Evolutionary conservation across 345 rosid species (phyloP).

Genomic region (Abelmoschus esculentus): DNA sequence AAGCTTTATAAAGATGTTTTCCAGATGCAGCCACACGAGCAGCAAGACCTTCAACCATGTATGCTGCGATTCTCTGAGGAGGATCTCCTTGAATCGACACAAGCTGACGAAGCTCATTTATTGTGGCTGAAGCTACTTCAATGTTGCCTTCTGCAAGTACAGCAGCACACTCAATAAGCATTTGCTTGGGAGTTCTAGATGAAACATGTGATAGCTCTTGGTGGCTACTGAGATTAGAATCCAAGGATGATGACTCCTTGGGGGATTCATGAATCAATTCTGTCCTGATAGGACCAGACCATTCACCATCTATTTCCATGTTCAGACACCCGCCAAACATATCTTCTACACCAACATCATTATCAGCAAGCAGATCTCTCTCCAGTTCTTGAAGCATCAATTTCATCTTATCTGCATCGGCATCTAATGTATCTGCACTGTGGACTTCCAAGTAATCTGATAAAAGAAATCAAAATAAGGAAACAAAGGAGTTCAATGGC

Average conservation of each 20-base stretch:
- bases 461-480: conserved; percentile 13
- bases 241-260: conserved; percentile 73
- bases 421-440: conserved; percentile 44
- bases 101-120: conserved; percentile 61
- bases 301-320: conserved; percentile 84
- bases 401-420: conserved; percentile 51
- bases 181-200: conserved; percentile 48
- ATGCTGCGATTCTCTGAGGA: conserved; percentile 85
- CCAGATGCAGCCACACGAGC: conserved; percentile 94
- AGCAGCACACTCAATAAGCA: conserved; percentile 74
- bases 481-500: conserved; percentile 30
- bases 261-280: conserved; percentile 61
- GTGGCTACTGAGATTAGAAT: conserved; percentile 58
- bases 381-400: conserved; percentile 83
- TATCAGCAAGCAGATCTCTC: conserved; percentile 66
- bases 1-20: conserved; percentile 67
- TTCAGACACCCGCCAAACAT: conserved; percentile 33
- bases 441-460: conserved; percentile 38
- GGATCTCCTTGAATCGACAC: conserved; percentile 97
- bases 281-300: conserved; percentile 50
- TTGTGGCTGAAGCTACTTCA: conserved; percentile 52
- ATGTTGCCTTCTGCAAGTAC: conserved; percentile 57
- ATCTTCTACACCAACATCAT: conserved; percentile 37
- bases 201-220: conserved; percentile 58
- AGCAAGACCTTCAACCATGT: conserved; percentile 97